Evolutionary conservation across 2,329 filamentous ascomycete genomes (phyloP), one percentile per base, ranked within the genome.

Genomic region (Teratosphaeria pseudoeucalypti): DNA sequence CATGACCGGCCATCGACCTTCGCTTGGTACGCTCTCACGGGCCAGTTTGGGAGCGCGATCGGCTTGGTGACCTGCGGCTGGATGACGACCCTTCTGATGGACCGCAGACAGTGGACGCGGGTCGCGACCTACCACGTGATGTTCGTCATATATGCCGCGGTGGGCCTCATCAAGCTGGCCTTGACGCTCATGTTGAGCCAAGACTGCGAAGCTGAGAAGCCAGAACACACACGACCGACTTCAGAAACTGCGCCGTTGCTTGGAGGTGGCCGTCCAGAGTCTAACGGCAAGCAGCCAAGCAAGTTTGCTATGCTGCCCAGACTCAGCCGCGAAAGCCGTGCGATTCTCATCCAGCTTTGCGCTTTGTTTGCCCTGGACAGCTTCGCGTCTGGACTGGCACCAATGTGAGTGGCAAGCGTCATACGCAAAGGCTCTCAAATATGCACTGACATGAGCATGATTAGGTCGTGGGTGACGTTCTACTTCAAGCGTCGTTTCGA

Each of bases 321-420:
- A 16, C 26, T 59, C 14, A 56, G 54, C 34, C 6, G 10, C 52
- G 54, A 57, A 32, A 57, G 53, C 39, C 34, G 55, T 9, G 16
- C 34, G 6, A 64, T 56, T 9, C 57, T 88, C 1, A 66, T 81
- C 34, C 81, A 83, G 54, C 76, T 92, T 0, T 87, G 84, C 65
- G 73, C 86, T 6, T 75, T 92, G 0, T 88, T 90, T 68, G 80
- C 79, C 2, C 68, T 90, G 16, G 87, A 90, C 70, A 81, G 83
- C 0, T 82, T 90, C 59, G 87, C 85, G 2, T 60, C 57, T 2
- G 60, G 61, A 29, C 55, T 54, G 7, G 57, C 57, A 29, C 57
- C 57, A 32, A 62, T 61, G 58, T 60, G 54, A 26, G 43, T 89
- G 60, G 86, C 85, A 16, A 86, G 12, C 27, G 7, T 54, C 6